Evolutionary conservation across 2,329 filamentous ascomycete genomes (phyloP), one percentile per base, ranked within the genome.

Genomic region (Penicillium sp.): DNA sequence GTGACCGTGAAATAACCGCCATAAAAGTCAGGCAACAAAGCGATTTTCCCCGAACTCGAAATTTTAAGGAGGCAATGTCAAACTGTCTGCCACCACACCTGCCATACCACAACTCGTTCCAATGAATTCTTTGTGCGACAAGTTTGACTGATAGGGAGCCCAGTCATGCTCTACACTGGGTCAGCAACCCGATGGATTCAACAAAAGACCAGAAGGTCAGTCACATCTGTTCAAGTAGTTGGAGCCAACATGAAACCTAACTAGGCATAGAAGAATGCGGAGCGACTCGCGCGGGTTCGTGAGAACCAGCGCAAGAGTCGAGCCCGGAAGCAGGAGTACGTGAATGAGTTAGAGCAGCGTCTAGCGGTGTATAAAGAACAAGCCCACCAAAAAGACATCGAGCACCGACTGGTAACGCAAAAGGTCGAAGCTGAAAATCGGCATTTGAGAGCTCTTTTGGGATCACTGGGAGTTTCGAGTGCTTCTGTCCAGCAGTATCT

Each of bases 281-380:
- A 69, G 31, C 66, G 67, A 54, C 66, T 71, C 34, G 81, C 83
- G 45, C 69, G 72, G 26, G 64, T 75, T 31, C 62, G 73, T 18
- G 72, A 74, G 31, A 75, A 74, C 34, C 73, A 75, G 51, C 72
- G 73, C 34, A 73, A 67, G 43, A 74, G 72, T 47, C 66, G 73
- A 37, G 72, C 73, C 3, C 63, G 65, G 40, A 69, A 66, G 48
- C 73, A 73, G 53, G 70, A 73, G 53, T 66, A 74, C 54, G 65
- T 69, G 39, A 69, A 66, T n/a, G 71, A 74, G 31, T 55, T 75
- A 14, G 71, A 74, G 50, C 66, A 73, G 52, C 69, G 67, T 37
- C 55, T 75, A 20, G 63, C 64, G 0, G 48, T 34, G 2, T 65
- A 57, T 24, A 66, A 74, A 50, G 62, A 68, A 48, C 59, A 70